Evolutionary conservation across 495 filamentous ascomycete genomes (phyloP).

Genomic region (Hypoxylon crocopeplum): DNA sequence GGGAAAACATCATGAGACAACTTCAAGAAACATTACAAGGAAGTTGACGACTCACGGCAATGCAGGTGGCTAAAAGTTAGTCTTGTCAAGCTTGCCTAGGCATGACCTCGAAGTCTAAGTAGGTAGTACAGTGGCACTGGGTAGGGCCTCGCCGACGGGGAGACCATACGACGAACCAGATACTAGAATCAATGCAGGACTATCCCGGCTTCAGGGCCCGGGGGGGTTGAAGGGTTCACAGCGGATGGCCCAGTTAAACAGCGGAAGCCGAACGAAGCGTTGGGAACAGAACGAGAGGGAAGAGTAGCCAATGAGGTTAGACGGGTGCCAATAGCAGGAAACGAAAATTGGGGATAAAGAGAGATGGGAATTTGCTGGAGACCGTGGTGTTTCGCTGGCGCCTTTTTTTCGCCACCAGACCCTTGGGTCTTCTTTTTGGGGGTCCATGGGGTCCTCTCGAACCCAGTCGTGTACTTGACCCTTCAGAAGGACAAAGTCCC

Average conservation of each 20-base stretch:
- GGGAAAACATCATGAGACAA: constrained; percentile 43
- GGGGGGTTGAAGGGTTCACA: constrained; percentile 34
- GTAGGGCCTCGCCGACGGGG: constrained; percentile 31
- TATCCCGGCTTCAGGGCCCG: constrained; percentile 35
- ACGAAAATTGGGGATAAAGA: constrained; percentile 38
- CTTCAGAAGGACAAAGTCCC: constrained; percentile 23
- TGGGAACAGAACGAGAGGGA: constrained; percentile 26
- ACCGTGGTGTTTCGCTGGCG: constrained; percentile 38
- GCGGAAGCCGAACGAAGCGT: constrained; percentile 39
- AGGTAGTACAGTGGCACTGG: constrained; percentile 27
- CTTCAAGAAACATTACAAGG: constrained; percentile 41
- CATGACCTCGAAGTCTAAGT: constrained; percentile 36
- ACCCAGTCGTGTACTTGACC: constrained; percentile 3
- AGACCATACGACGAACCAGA: constrained; percentile 36
- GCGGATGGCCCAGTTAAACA: constrained; percentile 36
- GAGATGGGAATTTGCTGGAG: constrained; percentile 38
- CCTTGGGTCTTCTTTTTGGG: constrained; percentile 40
- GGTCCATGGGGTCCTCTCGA: constrained; percentile 31
- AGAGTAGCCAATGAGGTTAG: constrained; percentile 33
- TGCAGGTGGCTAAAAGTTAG: constrained; percentile 40
- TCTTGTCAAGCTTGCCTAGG: constrained; percentile 36
- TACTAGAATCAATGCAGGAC: constrained; percentile 32
- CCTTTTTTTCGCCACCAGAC: constrained; percentile 45
- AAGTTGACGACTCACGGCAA: constrained; percentile 39
- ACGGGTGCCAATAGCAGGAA: constrained; percentile 30